Percentiles rank a stretch among this genome's conserved stretches.
These are phyloP conservation scores for Lyophyllum semitale DNA, from an alignment of 768 basidiomycete species.

Conservation along the genomic window DNA sequence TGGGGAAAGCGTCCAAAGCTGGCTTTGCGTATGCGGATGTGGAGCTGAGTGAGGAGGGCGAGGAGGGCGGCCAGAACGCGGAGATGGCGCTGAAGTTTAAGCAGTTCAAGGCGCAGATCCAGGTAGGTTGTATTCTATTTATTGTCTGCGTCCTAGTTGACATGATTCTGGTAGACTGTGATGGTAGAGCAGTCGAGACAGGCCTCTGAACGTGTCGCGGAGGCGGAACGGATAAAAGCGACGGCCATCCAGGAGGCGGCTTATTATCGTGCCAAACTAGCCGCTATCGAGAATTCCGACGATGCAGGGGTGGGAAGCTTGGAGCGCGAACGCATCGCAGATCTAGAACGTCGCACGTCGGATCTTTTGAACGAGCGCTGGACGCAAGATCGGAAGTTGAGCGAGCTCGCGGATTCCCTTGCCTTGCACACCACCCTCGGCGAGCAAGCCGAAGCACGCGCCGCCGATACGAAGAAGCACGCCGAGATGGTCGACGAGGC, in stretches of 20 bases:
- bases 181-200: constrained; percentile 75
- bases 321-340: constrained; percentile 75
- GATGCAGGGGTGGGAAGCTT: constrained; percentile 66
- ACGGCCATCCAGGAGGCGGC: constrained; percentile 92
- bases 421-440: constrained; percentile 75
- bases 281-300: constrained; percentile 75
- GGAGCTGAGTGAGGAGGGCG: constrained; percentile 30
- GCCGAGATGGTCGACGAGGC: constrained; percentile 74
- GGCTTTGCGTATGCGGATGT: constrained; percentile 72
- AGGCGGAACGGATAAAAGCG: constrained; percentile 74
- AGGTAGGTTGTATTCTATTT: constrained; percentile 53
- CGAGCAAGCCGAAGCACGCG: constrained; percentile 79
- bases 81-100: constrained; percentile 84
- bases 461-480: constrained; percentile 71
- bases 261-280: constrained; percentile 93
- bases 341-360: constrained; percentile 74
- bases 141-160: not conserved
- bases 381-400: constrained; percentile 68
- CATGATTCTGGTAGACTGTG: constrained; percentile 50
- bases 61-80: constrained; percentile 53
- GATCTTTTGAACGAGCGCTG: constrained; percentile 62
- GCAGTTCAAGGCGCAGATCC: constrained; percentile 82
- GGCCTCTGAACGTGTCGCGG: constrained; percentile 75
- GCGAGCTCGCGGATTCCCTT: constrained; percentile 73
- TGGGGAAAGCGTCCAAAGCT: constrained; percentile 71